A percentile compares a stretch with the other conserved stretches of the same genome.
Conservation (phyloP, 2,329 filamentous ascomycete species). For the Lasiodiplodia hormozganensis region DNA sequence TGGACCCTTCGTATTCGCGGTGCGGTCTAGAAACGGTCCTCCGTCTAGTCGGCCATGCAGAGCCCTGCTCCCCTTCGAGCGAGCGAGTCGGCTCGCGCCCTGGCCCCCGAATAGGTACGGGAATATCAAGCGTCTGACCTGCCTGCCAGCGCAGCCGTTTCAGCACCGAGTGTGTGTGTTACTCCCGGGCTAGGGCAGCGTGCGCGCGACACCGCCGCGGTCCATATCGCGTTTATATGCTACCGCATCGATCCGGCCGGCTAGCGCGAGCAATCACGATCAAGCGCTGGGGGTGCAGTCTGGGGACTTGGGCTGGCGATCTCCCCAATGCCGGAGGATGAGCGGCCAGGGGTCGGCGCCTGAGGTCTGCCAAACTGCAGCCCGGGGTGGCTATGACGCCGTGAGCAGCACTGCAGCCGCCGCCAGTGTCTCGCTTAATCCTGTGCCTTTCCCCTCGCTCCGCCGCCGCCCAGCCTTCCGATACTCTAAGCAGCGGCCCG, state of each 20-base stretch:
- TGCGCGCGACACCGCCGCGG: conserved; percentile 9
- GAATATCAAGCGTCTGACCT: conserved; percentile 11
- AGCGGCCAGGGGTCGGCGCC: conserved; percentile 20
- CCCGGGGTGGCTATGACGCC: conserved; percentile 10
- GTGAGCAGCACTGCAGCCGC: conserved; percentile 27
- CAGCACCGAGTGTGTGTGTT: conserved; percentile 8
- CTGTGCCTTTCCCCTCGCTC: conserved; percentile 27
- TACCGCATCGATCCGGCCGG: conserved; percentile 12
- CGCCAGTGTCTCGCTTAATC: conserved; percentile 30
- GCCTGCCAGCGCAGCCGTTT: conserved; percentile 18
- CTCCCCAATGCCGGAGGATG: conserved; percentile 14
- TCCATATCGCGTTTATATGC: conserved; percentile 19
- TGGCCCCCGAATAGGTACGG: conserved; percentile 12
- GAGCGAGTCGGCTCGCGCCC: conserved; percentile 2
- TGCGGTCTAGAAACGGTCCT: conserved; percentile 19
- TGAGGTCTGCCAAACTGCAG: conserved; percentile 20
- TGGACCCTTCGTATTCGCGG: conserved; percentile 23
- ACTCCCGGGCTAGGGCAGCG: conserved; percentile 12
- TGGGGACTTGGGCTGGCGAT: background rate
- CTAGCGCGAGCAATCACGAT: background rate
- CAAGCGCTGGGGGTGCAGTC: background rate
- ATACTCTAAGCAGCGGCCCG: conserved; percentile 12
- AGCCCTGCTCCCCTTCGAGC: conserved; percentile 15
- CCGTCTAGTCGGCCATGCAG: conserved; percentile 13
- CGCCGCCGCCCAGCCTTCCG: conserved; percentile 26